Conservation (phyloP, 345 rosid species). For the Pugionium dolabratum region DNA sequence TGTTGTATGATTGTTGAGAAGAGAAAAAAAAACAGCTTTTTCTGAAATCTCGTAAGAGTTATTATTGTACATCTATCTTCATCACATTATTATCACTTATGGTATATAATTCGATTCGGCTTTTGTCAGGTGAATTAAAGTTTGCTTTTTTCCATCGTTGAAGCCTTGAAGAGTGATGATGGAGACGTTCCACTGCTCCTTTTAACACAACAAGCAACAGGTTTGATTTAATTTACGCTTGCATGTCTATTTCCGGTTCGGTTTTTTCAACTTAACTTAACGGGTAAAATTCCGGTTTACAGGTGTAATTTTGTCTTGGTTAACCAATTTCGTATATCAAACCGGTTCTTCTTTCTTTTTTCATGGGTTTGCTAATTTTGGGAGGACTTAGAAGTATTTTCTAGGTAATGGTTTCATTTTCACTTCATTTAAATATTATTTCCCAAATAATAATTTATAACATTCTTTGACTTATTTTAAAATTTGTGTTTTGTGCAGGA, state of each 20-base stretch:
- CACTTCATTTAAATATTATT: background rate
- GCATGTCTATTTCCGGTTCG: slow-evolving; percentile 36
- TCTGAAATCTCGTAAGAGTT: slow-evolving; percentile 28
- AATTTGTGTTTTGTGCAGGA: slow-evolving; percentile 36
- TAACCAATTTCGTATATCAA: slow-evolving; percentile 40
- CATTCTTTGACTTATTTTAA: slow-evolving; percentile 24
- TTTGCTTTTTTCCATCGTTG: slow-evolving; percentile 42
- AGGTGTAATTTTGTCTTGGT: slow-evolving; percentile 52
- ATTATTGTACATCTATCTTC: slow-evolving; percentile 27
- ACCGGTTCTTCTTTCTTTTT: slow-evolving; percentile 21
- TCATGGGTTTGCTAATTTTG: slow-evolving; percentile 21
- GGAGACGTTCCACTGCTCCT: slow-evolving; percentile 74
- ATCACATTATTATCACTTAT: slow-evolving; percentile 31
- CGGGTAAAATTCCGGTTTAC: slow-evolving; percentile 39
- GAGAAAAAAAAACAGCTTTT: slow-evolving; percentile 10
- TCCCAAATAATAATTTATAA: background rate
- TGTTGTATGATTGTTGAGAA: slow-evolving; percentile 28
- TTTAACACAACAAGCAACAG: slow-evolving; percentile 48
- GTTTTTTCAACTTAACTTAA: slow-evolving; percentile 36
- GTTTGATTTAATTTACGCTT: slow-evolving; percentile 51
- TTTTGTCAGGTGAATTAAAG: slow-evolving; percentile 53
- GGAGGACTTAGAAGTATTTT: slow-evolving; percentile 1
- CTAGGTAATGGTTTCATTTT: slow-evolving; percentile 17
- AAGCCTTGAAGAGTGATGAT: slow-evolving; percentile 56
- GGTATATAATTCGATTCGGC: slow-evolving; percentile 50